Conservation (phyloP, 192 early-diverging fungal genomes). For the Glomus cerebriforme region DNA sequence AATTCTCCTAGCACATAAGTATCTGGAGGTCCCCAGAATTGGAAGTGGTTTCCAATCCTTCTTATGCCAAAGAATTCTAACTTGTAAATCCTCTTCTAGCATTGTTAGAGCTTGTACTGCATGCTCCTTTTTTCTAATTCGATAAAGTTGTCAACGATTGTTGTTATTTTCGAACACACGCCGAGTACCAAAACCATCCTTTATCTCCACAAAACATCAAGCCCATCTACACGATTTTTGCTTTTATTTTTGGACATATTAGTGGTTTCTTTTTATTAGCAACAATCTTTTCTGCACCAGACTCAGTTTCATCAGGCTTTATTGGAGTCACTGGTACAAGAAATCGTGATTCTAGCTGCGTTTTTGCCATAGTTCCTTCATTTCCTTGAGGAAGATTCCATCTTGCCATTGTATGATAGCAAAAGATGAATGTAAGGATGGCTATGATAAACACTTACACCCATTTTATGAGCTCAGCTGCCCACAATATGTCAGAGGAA, state of each 20-base stretch:
- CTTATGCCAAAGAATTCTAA: conserved; percentile 30
- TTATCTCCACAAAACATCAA: conserved; percentile 22
- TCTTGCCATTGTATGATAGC: conserved; percentile 23
- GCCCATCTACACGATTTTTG: conserved; percentile 21
- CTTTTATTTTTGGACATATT: conserved; percentile 10
- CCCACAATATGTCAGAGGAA: conserved; percentile 22
- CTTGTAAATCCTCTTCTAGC: conserved; percentile 2
- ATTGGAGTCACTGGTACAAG: neutral
- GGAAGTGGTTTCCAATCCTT: conserved; percentile 23
- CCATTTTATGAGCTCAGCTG: conserved; percentile 27
- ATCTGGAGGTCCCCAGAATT: conserved; percentile 9
- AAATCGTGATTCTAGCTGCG: neutral
- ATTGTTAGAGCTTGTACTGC: conserved; percentile 22
- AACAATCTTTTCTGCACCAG: conserved; percentile 22
- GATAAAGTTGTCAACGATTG: too few relatives aligned
- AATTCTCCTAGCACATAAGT: conserved; percentile 16
- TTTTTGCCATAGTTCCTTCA: conserved; percentile 18
- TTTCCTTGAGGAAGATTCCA: conserved; percentile 17
- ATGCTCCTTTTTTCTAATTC: too few relatives aligned
- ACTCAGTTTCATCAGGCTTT: conserved; percentile 19
- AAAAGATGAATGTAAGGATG: neutral
- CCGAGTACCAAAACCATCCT: conserved; percentile 14
- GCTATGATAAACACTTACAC: conserved; percentile 16
- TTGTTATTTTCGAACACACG: conserved; percentile 19
- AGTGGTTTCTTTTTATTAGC: conserved; percentile 10